Conservation (phyloP, 352 stramenopile genomes). For the Saprolegnia parasitica region DNA sequence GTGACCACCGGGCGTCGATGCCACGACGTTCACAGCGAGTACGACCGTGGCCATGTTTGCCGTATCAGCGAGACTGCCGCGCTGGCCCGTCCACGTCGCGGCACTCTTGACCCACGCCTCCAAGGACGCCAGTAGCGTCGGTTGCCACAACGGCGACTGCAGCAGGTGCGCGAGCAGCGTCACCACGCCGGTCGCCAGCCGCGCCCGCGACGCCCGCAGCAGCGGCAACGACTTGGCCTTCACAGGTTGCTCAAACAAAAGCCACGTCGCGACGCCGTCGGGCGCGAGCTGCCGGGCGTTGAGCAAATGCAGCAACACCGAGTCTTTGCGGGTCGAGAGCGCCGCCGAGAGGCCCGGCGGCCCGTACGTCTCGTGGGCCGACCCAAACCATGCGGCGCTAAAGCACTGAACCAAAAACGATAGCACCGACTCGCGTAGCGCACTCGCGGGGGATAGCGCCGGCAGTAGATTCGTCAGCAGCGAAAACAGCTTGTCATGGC, state of each 20-base stretch:
- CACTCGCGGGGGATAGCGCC: background rate
- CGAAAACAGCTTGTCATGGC: constrained; percentile 5
- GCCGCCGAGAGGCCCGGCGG: constrained; percentile 7
- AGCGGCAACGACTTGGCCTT: constrained; percentile 24
- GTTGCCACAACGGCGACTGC: background rate
- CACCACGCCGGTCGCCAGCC: background rate
- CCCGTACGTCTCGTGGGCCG: constrained; percentile 4
- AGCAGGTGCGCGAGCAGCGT: constrained; percentile 11
- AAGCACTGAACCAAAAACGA: constrained; percentile 11
- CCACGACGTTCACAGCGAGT: background rate
- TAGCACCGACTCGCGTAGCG: background rate
- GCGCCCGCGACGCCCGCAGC: constrained; percentile 6
- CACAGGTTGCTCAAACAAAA: constrained; percentile 5
- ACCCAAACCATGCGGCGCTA: constrained; percentile 16
- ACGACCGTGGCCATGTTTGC: background rate
- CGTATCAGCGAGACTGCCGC: background rate
- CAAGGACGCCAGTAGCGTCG: background rate
- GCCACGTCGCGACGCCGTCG: constrained; percentile 20
- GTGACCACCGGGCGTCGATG: background rate
- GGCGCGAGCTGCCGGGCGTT: constrained; percentile 5
- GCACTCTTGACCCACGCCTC: background rate
- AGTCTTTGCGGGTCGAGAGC: constrained; percentile 21
- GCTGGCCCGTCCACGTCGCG: background rate
- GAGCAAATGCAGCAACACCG: constrained; percentile 3
- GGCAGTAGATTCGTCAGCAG: constrained; percentile 9